Conservation (phyloP, 768 basidiomycete species). For the Rhizopogon sp. region DNA sequence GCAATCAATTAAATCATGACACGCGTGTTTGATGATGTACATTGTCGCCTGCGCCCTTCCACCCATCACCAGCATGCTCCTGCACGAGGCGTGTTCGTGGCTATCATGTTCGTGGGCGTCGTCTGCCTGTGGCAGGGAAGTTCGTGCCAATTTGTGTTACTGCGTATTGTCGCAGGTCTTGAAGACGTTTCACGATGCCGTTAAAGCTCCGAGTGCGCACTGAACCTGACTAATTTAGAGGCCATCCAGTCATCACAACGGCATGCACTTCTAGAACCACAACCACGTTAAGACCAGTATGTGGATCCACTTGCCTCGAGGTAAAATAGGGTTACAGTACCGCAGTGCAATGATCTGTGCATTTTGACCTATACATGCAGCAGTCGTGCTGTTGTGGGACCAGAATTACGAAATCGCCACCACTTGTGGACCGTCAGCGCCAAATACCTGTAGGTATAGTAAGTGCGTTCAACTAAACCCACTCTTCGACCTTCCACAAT, state of each 20-base stretch:
- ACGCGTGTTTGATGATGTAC: not conserved
- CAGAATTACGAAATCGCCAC: no score
- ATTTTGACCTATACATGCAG: no score
- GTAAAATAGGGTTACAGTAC: not conserved
- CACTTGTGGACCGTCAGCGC: no score
- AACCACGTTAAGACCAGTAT: not conserved
- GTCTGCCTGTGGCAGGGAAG: not conserved
- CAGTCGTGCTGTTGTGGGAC: no score
- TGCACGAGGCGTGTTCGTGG: not conserved
- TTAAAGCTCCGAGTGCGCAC: not conserved
- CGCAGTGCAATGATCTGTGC: not conserved
- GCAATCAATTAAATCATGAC: not conserved
- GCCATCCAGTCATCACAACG: no score
- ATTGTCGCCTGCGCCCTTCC: not conserved
- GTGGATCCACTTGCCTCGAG: not conserved
- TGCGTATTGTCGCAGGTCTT: not conserved
- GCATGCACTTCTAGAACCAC: not conserved
- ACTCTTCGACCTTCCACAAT: no score
- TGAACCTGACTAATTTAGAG: not conserved
- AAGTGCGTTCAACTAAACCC: no score
- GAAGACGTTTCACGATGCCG: not conserved
- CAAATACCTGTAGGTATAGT: no score
- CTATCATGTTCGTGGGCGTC: not conserved
- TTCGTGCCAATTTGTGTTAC: not conserved
- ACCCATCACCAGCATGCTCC: not conserved